Conservation (phyloP, 1,139 yeast genomes). For the Kazachstania sp. region DNA sequence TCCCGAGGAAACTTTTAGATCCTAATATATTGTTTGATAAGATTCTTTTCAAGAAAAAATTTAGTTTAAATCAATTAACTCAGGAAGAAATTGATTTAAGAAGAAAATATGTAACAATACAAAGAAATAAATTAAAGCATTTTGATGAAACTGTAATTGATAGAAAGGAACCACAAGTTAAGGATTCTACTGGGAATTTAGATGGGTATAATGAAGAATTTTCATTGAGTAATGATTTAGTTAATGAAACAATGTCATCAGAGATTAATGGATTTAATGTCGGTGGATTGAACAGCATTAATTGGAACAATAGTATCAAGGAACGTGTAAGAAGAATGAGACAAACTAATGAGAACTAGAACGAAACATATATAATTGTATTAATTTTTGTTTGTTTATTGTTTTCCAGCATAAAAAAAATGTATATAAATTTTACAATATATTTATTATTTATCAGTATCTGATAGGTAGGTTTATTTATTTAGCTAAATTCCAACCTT, state of each 20-base stretch:
- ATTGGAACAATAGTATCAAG: slow-evolving; percentile 36
- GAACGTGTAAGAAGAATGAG: slow-evolving; percentile 30
- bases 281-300: slow-evolving; percentile 31
- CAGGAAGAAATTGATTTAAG: slow-evolving; percentile 77
- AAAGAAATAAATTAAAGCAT: slow-evolving; percentile 40
- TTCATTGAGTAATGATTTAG: slow-evolving; percentile 3
- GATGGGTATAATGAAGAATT: slow-evolving; percentile 1
- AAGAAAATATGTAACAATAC: slow-evolving; percentile 63
- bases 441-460: neutral
- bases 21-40: slow-evolving; percentile 63
- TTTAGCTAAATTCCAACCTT: slow-evolving; percentile 34
- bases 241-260: slow-evolving; percentile 27
- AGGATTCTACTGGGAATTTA: slow-evolving; percentile 18
- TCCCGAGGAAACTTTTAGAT: slow-evolving; percentile 65
- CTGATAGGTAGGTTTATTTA: slow-evolving; percentile 6
- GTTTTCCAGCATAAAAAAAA: too few species aligned
- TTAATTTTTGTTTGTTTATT: too few species aligned
- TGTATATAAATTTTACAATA: too few species aligned
- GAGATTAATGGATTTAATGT: slow-evolving; percentile 12
- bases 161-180: slow-evolving; percentile 3
- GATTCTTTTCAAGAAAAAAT: slow-evolving; percentile 61
- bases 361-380: neutral
- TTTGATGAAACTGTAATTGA: slow-evolving; percentile 15
- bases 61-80: slow-evolving; percentile 66
- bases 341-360: slow-evolving; percentile 1